Evolutionary conservation across 306 rosid species (phyloP), one percentile per base, ranked within the genome.

Genomic region (Trifolium fragiferum): DNA sequence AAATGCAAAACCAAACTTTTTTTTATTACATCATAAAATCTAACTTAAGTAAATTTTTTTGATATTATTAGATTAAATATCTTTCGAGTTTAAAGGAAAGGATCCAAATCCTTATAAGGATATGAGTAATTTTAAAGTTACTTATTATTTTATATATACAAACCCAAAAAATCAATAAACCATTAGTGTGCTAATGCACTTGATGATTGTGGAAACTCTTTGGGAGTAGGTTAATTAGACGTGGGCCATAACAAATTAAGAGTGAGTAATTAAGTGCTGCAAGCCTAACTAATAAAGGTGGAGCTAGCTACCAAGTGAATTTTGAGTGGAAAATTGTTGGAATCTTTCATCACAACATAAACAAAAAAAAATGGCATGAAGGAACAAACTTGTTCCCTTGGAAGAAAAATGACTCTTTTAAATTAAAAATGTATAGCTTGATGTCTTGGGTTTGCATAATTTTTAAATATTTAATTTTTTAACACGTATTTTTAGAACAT

Each of bases 241-340:
- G 43, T 67, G 73, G 76, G 23, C 75, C 74, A 70, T 58, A 51
- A 16, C 11, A 51, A 7, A 51, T 51, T 51, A 8, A 58, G 8
- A 58, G 64, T 25, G 2, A 13, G 10, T 58, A 66, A 66, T 12
- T 38, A 32, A 66, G 62, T 75, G 76, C 14, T 68, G n/a, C 20
- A 12, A 59, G 70, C 80, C 73, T 44, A 66, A 78, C 75, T 69
- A 18, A 53, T 63, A 79, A 58, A 75, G 71, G 37, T n/a, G 20
- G 51, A 5, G 47, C 49, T 68, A 5, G 47, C 49, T 68, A 62
- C 77, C 77, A 58, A 65, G 10, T 47, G 38, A 78, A 32, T 3
- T 19, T 46, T 37, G 61, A 76, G 83, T 76, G 84, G 81, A 12
- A 70, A 88, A 68, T 64, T 76, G 86, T 78, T 80, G 89, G 86